A percentile compares a stretch with the other conserved stretches of the same genome.
Evolutionary conservation across 768 basidiomycete species (phyloP).

Genomic region (Dentipellis fragilis): DNA sequence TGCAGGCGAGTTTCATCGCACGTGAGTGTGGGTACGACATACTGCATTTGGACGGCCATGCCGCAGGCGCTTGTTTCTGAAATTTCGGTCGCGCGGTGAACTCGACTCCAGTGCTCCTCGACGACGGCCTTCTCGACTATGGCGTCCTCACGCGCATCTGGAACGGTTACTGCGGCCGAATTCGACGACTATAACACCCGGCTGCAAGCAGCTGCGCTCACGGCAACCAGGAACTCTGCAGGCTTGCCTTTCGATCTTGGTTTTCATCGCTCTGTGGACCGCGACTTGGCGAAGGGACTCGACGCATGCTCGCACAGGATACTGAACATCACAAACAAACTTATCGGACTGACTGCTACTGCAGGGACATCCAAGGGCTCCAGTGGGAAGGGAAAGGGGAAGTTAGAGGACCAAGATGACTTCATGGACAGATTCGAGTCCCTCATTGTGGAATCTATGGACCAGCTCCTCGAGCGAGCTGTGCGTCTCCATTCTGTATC

Average conservation of each 20-base stretch:
- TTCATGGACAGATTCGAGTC: constrained; percentile 75
- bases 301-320: constrained; percentile 62
- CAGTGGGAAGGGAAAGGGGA: constrained; percentile 43
- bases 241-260: constrained; percentile 63
- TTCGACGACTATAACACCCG: constrained; percentile 48
- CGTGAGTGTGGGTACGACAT: neutral
- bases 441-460: constrained; percentile 74
- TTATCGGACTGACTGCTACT: constrained; percentile 44
- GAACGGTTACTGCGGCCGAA: neutral
- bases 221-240: constrained; percentile 52
- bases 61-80: neutral
- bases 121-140: neutral
- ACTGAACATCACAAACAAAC: constrained; percentile 52
- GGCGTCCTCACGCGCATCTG: neutral
- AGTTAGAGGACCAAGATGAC: constrained; percentile 63
- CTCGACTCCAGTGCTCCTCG: neutral
- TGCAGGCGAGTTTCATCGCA: neutral
- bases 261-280: constrained; percentile 87
- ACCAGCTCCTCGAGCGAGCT: constrained; percentile 75
- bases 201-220: constrained; percentile 52
- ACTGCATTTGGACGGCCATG: neutral
- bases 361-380: constrained; percentile 23
- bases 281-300: constrained; percentile 54
- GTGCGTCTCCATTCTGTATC: constrained; percentile 30
- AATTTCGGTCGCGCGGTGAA: neutral